A percentile compares a stretch with the other conserved stretches of the same genome.
These are phyloP conservation scores for Galerina marginata DNA, from an alignment of 768 basidiomycete genomes.

Conservation along the genomic window DNA sequence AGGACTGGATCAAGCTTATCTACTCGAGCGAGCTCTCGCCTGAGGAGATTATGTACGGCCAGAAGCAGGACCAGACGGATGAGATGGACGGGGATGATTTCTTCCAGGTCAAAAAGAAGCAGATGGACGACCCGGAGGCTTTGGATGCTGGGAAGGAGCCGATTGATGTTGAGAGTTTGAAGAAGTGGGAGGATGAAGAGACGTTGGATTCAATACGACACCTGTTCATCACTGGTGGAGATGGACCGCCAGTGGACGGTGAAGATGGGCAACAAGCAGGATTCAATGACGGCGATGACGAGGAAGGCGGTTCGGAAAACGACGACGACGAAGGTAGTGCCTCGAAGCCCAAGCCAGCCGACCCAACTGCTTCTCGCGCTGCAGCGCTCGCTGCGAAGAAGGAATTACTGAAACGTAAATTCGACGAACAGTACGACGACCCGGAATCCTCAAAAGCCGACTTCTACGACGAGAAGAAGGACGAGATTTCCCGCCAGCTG, in stretches of 20 bases:
- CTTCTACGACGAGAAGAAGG: slow-evolving; percentile 92
- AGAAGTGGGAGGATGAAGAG: slow-evolving; percentile 84
- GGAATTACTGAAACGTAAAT: slow-evolving; percentile 90
- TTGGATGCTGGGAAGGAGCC: slow-evolving; percentile 75
- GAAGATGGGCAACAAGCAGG: slow-evolving; percentile 47
- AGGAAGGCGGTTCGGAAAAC: slow-evolving; percentile 26
- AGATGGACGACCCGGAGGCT: slow-evolving; percentile 49
- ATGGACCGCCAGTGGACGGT: slow-evolving; percentile 36
- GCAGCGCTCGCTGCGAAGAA: slow-evolving; percentile 82
- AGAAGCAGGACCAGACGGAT: slow-evolving; percentile 33
- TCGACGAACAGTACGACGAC: slow-evolving; percentile 96
- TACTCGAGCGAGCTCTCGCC: slow-evolving; percentile 76
- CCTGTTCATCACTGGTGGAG: slow-evolving; percentile 87
- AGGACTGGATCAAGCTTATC: slow-evolving; percentile 86
- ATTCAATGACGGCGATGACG: slow-evolving; percentile 41
- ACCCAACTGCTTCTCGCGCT: slow-evolving; percentile 45
- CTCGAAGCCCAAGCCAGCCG: slow-evolving; percentile 13
- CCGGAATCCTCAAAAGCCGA: slow-evolving; percentile 78
- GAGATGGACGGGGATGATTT: slow-evolving; percentile 74
- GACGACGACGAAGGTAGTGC: slow-evolving; percentile 37
- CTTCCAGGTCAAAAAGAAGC: slow-evolving; percentile 61
- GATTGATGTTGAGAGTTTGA: slow-evolving; percentile 54
- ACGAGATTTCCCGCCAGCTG: slow-evolving; percentile 86
- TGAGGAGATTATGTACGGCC: slow-evolving; percentile 62
- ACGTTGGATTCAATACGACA: slow-evolving; percentile 85